A percentile compares a stretch with the other conserved stretches of the same genome.
Evolutionary conservation across 495 filamentous ascomycete genomes (phyloP).

Genomic region (Evansstolkia leycettana): DNA sequence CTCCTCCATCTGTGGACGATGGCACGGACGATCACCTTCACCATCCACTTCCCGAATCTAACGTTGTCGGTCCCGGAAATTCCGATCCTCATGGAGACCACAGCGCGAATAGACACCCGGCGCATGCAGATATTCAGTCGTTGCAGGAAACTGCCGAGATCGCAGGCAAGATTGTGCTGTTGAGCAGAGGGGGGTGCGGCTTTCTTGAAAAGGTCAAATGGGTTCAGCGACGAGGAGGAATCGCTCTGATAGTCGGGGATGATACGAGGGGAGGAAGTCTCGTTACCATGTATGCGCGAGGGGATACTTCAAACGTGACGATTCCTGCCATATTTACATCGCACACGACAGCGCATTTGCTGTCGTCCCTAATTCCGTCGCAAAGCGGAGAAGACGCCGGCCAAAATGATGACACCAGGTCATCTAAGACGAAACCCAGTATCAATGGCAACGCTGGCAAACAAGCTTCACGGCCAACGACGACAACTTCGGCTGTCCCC

Average conservation of each 20-base stretch:
- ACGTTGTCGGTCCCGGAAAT: conserved; percentile 14
- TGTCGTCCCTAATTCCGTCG: conserved; percentile 77
- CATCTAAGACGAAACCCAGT: conserved; percentile 10
- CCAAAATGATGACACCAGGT: conserved; percentile 32
- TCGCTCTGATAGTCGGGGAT: conserved; percentile 89
- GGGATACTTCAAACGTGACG: conserved; percentile 86
- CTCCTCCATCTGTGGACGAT: conserved; percentile 42
- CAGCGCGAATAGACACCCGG: conserved; percentile 29
- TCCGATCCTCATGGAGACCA: conserved; percentile 29
- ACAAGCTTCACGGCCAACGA: conserved; percentile 8
- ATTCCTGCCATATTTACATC: conserved; percentile 94
- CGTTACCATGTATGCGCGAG: conserved; percentile 93
- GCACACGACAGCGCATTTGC: conserved; percentile 81
- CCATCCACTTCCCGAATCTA: conserved; percentile 43
- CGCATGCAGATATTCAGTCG: conserved; percentile 88
- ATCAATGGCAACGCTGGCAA: conserved; percentile 11
- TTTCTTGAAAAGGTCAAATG: conserved; percentile 96
- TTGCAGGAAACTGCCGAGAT: conserved; percentile 93
- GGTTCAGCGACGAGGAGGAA: conserved; percentile 80
- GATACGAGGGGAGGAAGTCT: conserved; percentile 73
- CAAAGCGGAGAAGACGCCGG: conserved; percentile 46
- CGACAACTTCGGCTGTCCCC: conserved; percentile 11
- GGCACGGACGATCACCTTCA: conserved; percentile 91
- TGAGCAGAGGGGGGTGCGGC: conserved; percentile 88
- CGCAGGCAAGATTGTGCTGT: conserved; percentile 75